Base-by-base conservation (phyloP, 371 early-diverging fungal genomes). In the Thermomucor indicae-seudaticae region DNA sequence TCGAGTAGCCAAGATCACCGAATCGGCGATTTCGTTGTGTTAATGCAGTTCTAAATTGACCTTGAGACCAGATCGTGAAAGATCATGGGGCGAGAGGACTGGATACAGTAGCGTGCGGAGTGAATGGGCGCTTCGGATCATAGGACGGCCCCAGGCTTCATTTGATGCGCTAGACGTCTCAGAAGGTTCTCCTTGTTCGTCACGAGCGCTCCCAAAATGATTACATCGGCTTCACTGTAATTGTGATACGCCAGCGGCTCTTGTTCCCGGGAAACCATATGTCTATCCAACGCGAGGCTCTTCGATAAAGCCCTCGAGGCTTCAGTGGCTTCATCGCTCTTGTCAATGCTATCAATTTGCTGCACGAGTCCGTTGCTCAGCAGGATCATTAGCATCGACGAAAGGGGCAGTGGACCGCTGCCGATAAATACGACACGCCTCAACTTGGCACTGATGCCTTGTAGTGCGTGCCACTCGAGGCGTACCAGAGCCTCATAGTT, bases 341-440 rank as follows among this genome's bases (percentile, higher is more conserved):
- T 41, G 40, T 71, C 72, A 41, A 71, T 34, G 29, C 62, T 67
- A 23, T 55, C 53, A 4, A 70, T 60, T 2, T 29, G 44, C 1
- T 20, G 11, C 4, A 45, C n/a, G 8, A n/a, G n/a, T n/a, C n/a
- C n/a, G 3, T 23, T 10, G 11, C 24, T 16, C 11, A 49, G 55
- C 1, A 47, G 52, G 24, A 59, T 55, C 55, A 75, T 54, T 7
- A 64, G 42, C 5, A 75, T 66, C 3, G 72, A 60, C 10, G 72
- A 62, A 3, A 75, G 24, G 0, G 76, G 76, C 12, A 75, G 37
- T 8, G 76, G 72, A 10, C 76, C 76, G 16, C 72, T 67, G 3
- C 76, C 76, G 19, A 75, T 38, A 52, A 72, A 72, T 0, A 58
- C 63, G 19, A 71, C 47, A 2, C 46, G 55, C 0, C 35, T 25